These are phyloP conservation scores for Linum usitatissimum DNA, from an alignment of 345 rosid species.

Conservation along the genomic window DNA sequence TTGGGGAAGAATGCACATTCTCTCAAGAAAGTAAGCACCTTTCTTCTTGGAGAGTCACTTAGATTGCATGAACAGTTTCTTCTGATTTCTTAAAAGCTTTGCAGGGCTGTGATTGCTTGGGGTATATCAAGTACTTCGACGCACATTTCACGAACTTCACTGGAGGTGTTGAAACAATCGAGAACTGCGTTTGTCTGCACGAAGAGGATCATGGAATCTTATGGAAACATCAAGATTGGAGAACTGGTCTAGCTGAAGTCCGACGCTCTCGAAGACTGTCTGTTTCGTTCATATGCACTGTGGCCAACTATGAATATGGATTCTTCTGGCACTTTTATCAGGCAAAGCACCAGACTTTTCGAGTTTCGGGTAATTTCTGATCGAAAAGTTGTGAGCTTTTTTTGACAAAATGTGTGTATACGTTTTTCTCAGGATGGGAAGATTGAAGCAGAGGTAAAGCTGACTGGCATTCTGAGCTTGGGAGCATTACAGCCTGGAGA, in stretches of 20 bases:
- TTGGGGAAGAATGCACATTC: conserved; percentile 93
- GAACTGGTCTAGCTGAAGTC: conserved; percentile 91
- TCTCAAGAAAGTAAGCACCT: conserved; percentile 58
- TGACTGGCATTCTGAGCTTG: conserved; percentile 82
- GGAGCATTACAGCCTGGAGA: conserved; percentile 92
- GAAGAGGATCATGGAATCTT: conserved; percentile 91
- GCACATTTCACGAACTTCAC: conserved; percentile 83
- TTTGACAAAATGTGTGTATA: no score
- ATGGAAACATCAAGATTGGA: conserved; percentile 98
- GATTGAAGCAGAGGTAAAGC: conserved; percentile 88
- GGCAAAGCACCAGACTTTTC: conserved; percentile 26
- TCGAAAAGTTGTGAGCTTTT: not conserved
- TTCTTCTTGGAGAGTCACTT: not conserved
- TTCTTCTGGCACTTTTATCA: conserved; percentile 94
- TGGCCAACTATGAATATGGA: conserved; percentile 88
- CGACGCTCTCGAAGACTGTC: conserved; percentile 78
- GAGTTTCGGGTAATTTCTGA: not conserved
- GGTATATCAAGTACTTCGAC: conserved; percentile 75
- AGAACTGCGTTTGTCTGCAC: conserved; percentile 85
- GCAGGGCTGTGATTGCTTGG: conserved; percentile 89
- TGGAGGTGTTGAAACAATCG: conserved; percentile 86
- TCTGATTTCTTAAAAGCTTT: conserved; percentile 1
- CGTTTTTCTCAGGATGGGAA: conserved; percentile 57
- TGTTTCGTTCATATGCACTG: conserved; percentile 72
- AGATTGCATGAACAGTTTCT: not conserved